phyloP scores from a whole-genome alignment of 179 eudicot genomes.

The Actinidia chinensis region DNA sequence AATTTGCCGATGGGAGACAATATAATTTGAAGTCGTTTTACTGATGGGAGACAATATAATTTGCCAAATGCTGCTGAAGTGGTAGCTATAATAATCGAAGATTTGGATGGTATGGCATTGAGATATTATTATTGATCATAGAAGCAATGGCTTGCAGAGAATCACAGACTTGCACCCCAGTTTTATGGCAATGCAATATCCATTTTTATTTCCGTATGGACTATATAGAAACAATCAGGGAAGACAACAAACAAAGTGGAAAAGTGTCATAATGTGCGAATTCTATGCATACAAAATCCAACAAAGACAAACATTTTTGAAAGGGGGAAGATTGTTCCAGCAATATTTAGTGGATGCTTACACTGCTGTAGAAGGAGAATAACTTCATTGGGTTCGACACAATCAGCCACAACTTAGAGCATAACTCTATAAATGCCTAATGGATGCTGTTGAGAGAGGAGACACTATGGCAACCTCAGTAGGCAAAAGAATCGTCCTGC shows the following conservation, averaged over 20 bases:
- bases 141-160: not conserved
- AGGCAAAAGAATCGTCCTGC: constrained; percentile 20
- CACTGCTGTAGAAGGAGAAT: constrained; percentile 18
- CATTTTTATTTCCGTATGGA: constrained; percentile 26
- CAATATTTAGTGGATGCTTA: constrained; percentile 32
- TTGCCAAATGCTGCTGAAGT: constrained; percentile 20
- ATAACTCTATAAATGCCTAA: not conserved
- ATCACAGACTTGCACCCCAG: constrained; percentile 25
- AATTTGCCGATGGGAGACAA: not conserved
- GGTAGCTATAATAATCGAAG: constrained; percentile 24
- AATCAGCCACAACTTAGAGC: constrained; percentile 14
- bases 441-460: constrained; percentile 12
- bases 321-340: not conserved
- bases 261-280: constrained; percentile 17
- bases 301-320: constrained; percentile 3
- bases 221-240: not conserved
- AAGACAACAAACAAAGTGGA: not conserved
- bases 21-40: constrained; percentile 10
- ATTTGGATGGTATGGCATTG: not conserved
- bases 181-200: constrained; percentile 36
- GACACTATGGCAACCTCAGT: not conserved
- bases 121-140: constrained; percentile 20
- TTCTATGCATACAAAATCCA: constrained; percentile 24
- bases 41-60: constrained; percentile 19
- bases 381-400: constrained; percentile 1